phyloP scores from a whole-genome alignment of 345 rosid genomes.

The Gossypium mustelinum region DNA sequence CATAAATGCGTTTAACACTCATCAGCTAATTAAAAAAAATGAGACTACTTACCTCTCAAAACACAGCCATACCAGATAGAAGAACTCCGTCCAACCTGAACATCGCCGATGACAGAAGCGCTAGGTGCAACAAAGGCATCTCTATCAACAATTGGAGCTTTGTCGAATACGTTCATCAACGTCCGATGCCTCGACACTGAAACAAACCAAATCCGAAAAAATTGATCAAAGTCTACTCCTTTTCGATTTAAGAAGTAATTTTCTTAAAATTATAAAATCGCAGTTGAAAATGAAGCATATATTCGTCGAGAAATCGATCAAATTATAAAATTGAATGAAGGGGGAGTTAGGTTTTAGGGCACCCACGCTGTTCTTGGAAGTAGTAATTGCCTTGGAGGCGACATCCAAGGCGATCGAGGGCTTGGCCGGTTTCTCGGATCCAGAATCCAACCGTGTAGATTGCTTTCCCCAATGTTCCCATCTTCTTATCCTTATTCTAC shows the following conservation, averaged over 20 bases:
- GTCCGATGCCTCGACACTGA: constrained; percentile 89
- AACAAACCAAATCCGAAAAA: constrained; percentile 15
- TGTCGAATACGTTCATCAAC: constrained; percentile 77
- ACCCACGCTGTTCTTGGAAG: constrained; percentile 70
- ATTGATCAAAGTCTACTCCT: neutral
- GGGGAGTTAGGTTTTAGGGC: neutral
- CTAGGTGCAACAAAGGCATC: constrained; percentile 85
- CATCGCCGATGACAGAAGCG: constrained; percentile 76
- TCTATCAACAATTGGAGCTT: constrained; percentile 68
- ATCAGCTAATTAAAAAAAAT: neutral
- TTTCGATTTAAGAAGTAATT: neutral
- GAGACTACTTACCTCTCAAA: constrained; percentile 55
- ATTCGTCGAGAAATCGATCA: neutral
- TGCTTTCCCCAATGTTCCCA: constrained; percentile 78
- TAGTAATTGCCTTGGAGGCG: constrained; percentile 75
- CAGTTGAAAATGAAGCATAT: neutral
- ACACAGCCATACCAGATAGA: constrained; percentile 98
- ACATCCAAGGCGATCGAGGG: constrained; percentile 93
- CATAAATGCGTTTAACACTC: neutral
- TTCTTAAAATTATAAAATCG: neutral
- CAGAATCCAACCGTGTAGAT: constrained; percentile 83
- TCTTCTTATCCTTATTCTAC: constrained; percentile 1
- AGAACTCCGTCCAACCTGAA: constrained; percentile 67
- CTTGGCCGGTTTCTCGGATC: constrained; percentile 96
- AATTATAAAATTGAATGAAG: neutral